Evolutionary conservation across 2,329 filamentous ascomycete genomes (phyloP).

Genomic region (Fusarium heterosporum): DNA sequence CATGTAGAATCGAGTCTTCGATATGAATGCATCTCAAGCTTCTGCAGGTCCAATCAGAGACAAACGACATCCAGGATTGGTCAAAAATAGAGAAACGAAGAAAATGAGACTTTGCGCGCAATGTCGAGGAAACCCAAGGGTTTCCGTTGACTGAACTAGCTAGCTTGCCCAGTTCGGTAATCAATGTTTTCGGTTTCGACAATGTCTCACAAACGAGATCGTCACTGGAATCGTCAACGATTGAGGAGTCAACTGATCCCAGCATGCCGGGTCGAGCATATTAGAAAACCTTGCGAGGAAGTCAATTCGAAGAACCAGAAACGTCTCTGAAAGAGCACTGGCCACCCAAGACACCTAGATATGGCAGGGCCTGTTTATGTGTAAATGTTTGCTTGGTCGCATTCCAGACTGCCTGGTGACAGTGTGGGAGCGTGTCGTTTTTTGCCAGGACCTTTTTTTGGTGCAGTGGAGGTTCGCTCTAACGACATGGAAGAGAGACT

Average conservation of each 20-base stretch:
- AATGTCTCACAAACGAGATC: constrained; percentile 20
- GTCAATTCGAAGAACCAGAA: constrained; percentile 31
- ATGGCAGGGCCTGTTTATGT: constrained; percentile 1
- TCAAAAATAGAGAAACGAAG: neutral
- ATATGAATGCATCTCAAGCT: constrained; percentile 3
- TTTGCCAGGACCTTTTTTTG: constrained; percentile 11
- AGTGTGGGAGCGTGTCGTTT: constrained; percentile 16
- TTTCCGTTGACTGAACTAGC: neutral
- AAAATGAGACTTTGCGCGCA: neutral
- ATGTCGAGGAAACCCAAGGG: neutral
- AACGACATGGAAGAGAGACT: constrained; percentile 7
- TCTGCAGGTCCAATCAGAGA: neutral
- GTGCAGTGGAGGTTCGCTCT: neutral
- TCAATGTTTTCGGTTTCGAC: constrained; percentile 7
- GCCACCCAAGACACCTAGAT: constrained; percentile 16
- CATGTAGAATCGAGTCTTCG: constrained; percentile 14
- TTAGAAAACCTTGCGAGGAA: constrained; percentile 20
- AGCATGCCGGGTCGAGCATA: constrained; percentile 25
- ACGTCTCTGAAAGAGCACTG: constrained; percentile 18
- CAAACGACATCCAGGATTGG: neutral
- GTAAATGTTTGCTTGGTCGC: constrained; percentile 24
- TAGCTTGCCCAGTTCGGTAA: constrained; percentile 1
- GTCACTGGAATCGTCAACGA: constrained; percentile 12
- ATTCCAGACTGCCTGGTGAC: constrained; percentile 20
- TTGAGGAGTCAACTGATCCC: constrained; percentile 14